These are phyloP conservation scores for Monosiga brevicollis DNA, from an alignment of 78 protist species.

Conservation along the genomic window DNA sequence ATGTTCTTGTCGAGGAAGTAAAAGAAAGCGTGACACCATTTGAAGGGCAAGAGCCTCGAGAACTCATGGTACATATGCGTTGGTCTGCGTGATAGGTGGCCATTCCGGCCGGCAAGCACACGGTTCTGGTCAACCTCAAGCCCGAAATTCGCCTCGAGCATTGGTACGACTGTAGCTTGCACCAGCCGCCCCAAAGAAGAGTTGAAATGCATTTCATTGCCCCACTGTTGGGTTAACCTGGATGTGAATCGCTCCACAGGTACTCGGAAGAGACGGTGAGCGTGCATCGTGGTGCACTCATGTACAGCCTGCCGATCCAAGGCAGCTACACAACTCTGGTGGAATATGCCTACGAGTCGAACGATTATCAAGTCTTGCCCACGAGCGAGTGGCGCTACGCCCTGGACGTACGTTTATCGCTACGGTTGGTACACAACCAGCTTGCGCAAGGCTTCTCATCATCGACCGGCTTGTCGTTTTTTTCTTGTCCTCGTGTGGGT, in stretches of 20 bases:
- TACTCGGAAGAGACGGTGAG: not conserved
- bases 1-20: not conserved
- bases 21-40: not conserved
- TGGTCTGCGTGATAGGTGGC: not conserved
- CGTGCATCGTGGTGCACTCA: constrained; percentile 28
- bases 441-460: not conserved
- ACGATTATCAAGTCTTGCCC: not conserved
- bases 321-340: not conserved
- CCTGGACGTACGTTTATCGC: not conserved
- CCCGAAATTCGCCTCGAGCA: constrained; percentile 6
- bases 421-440: not conserved
- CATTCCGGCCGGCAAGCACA: not conserved
- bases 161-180: no score
- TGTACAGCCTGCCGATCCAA: constrained; percentile 13
- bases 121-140: not conserved
- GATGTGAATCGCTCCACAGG: not conserved
- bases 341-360: not conserved
- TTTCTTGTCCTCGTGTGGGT: not conserved
- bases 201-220: no score
- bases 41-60: not conserved
- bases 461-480: not conserved
- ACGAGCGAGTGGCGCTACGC: constrained; percentile 14
- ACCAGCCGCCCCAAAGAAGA: no score
- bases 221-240: no score
- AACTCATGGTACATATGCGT: not conserved